A percentile compares a stretch with the other conserved stretches of the same genome.
phyloP scores from a whole-genome alignment of 164 flowering plant species.

The Cinnamomum micranthum region DNA sequence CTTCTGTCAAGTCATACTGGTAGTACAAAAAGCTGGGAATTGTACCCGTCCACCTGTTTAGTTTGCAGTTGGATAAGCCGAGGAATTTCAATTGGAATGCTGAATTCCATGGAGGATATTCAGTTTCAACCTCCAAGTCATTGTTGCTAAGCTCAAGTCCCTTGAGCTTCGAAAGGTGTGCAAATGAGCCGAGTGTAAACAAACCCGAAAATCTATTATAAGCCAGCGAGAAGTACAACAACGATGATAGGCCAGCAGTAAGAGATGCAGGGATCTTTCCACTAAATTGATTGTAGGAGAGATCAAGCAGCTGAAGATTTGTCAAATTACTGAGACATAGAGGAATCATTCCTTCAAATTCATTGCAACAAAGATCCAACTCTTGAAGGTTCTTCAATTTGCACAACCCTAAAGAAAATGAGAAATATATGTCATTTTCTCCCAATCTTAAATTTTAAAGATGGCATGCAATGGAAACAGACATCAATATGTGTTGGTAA shows the following conservation, averaged over 20 bases:
- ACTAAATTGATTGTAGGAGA: background rate
- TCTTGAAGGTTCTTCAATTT: constrained; percentile 5
- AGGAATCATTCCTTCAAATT: constrained; percentile 7
- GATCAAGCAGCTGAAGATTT: background rate
- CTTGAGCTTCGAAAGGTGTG: background rate
- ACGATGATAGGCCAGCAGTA: background rate
- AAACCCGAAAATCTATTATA: background rate
- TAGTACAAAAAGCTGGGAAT: constrained; percentile 8
- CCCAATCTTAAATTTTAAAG: background rate
- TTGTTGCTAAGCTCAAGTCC: background rate
- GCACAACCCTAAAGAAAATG: constrained; percentile 5
- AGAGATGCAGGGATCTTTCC: background rate
- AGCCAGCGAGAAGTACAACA: background rate
- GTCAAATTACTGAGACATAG: constrained; percentile 9
- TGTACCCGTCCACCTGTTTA: background rate
- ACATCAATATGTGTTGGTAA: background rate
- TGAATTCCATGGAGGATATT: background rate
- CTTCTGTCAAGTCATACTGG: constrained; percentile 4
- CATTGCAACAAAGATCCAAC: constrained; percentile 2
- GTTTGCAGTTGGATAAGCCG: constrained; percentile 1
- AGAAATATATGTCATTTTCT: background rate
- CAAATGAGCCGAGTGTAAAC: background rate
- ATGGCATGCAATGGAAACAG: background rate
- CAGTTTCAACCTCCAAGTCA: constrained; percentile 1
- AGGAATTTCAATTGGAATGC: constrained; percentile 10